These are phyloP conservation scores for Scedosporium boydii DNA, from an alignment of 2,329 filamentous ascomycete species.

Conservation along the genomic window DNA sequence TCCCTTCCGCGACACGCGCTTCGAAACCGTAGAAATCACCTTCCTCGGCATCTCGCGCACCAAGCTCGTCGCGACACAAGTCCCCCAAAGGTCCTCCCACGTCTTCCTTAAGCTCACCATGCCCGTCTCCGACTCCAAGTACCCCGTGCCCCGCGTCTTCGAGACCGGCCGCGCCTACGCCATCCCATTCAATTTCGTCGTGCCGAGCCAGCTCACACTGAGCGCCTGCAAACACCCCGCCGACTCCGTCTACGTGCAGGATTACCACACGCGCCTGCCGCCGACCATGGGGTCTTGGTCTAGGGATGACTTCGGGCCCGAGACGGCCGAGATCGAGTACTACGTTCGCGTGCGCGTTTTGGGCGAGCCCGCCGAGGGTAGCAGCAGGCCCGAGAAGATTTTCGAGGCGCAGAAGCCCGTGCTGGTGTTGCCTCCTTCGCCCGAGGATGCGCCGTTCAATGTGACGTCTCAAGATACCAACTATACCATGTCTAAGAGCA, in stretches of 20 bases:
- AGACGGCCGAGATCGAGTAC: slow-evolving; percentile 47
- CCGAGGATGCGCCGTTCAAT: slow-evolving; percentile 42
- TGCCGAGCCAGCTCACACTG: slow-evolving; percentile 48
- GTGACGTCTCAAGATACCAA: slow-evolving; percentile 36
- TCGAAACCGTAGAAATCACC: slow-evolving; percentile 42
- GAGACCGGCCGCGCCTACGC: slow-evolving; percentile 36
- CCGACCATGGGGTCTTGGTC: slow-evolving; percentile 44
- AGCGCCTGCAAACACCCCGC: slow-evolving; percentile 44
- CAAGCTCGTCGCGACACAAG: slow-evolving; percentile 39
- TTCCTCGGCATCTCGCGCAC: slow-evolving; percentile 42
- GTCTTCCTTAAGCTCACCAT: slow-evolving; percentile 48
- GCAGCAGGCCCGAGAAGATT: slow-evolving; percentile 17
- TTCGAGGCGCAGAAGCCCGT: slow-evolving; percentile 34
- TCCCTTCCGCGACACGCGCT: slow-evolving; percentile 33
- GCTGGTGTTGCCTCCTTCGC: slow-evolving; percentile 40
- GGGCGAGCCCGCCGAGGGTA: slow-evolving; percentile 16
- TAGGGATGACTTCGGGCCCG: slow-evolving; percentile 43
- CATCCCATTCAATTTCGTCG: slow-evolving; percentile 50
- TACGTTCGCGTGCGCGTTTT: slow-evolving; percentile 36
- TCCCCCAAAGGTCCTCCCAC: slow-evolving; percentile 37
- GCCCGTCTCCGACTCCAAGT: slow-evolving; percentile 36
- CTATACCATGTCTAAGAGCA: slow-evolving; percentile 41
- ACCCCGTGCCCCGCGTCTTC: slow-evolving; percentile 38
- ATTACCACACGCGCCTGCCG: slow-evolving; percentile 43
- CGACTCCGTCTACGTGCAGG: slow-evolving; percentile 33